Evolutionary conservation across 257 asterid species (phyloP).

Genomic region (Rhazya stricta): DNA sequence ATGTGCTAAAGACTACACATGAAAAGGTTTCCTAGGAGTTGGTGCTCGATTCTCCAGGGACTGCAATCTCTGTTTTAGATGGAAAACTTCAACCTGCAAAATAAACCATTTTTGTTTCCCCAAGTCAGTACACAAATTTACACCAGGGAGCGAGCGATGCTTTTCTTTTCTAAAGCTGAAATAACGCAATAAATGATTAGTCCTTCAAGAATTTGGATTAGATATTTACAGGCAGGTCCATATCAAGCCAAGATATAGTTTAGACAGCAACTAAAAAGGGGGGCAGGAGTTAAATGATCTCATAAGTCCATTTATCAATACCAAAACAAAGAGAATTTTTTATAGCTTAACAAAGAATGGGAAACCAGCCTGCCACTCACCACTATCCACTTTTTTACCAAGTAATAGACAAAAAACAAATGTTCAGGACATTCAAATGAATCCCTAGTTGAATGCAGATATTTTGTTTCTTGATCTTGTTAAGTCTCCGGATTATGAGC

Average conservation of each 20-base stretch:
- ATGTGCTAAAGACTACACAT: slow-evolving; percentile 33
- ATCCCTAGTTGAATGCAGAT: not conserved
- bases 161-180: not conserved
- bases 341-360: no score
- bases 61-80: slow-evolving; percentile 87
- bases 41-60: slow-evolving; percentile 84
- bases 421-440: not conserved
- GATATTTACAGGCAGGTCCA: no score
- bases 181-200: not conserved
- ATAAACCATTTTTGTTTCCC: not conserved
- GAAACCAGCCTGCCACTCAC: not conserved
- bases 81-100: slow-evolving; percentile 84
- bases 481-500: not conserved
- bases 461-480: not conserved
- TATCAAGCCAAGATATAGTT: not conserved
- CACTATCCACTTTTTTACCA: not conserved
- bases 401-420: not conserved
- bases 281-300: not conserved
- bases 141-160: not conserved
- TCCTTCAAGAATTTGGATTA: not conserved
- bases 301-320: no score
- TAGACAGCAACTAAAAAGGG: not conserved
- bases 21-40: slow-evolving; percentile 88
- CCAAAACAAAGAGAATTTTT: not conserved
- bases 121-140: not conserved